These are phyloP conservation scores for Trichoderma asperellum DNA, from an alignment of 2,329 filamentous ascomycete species.

Conservation along the genomic window DNA sequence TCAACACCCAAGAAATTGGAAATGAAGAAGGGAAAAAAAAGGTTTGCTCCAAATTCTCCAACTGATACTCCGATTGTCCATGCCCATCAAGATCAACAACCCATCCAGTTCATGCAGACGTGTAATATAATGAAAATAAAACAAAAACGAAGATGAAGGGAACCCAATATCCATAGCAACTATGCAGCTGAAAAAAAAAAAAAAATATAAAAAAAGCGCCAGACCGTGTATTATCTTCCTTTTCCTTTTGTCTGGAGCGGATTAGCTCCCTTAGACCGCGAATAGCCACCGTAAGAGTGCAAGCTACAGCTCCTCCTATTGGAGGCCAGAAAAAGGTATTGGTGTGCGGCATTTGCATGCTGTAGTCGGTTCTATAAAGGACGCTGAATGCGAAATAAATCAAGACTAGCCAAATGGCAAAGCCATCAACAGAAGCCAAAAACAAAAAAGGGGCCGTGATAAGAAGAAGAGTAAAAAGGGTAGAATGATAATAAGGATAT, in stretches of 20 bases:
- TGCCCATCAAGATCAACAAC: conserved; percentile 15
- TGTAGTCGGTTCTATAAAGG: conserved; percentile 20
- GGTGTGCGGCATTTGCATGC: conserved; percentile 25
- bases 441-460: neutral
- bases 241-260: neutral
- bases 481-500: conserved; percentile 2
- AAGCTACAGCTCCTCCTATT: neutral
- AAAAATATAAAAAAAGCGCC: neutral
- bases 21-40: neutral
- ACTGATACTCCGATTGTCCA: conserved; percentile 18
- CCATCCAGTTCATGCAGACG: conserved; percentile 20
- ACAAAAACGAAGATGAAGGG: neutral
- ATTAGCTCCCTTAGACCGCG: neutral
- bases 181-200: neutral
- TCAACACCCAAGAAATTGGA: neutral
- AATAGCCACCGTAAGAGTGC: neutral
- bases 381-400: neutral
- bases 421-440: neutral
- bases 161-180: neutral
- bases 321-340: neutral
- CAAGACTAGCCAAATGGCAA: neutral
- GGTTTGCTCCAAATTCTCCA: conserved; percentile 20
- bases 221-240: neutral
- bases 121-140: neutral
- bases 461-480: neutral